These are phyloP conservation scores for Fusarium mundagurra DNA, from an alignment of 2,329 filamentous ascomycete genomes.

Conservation along the genomic window DNA sequence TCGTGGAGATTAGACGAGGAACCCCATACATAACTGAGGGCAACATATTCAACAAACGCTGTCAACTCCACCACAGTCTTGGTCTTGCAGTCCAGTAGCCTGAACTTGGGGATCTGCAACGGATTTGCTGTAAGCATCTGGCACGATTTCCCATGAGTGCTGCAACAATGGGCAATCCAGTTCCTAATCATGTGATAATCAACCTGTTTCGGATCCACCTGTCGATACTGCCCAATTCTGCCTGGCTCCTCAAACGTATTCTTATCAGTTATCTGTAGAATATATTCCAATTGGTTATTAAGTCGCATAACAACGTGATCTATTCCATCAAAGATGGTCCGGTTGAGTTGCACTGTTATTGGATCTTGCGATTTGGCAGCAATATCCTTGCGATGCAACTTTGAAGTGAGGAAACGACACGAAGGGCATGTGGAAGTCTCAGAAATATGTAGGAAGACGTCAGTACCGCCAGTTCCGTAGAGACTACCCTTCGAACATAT, in stretches of 20 bases:
- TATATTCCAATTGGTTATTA: too few species aligned
- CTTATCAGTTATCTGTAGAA: too few species aligned
- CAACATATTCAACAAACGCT: not conserved
- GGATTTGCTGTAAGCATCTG: not conserved
- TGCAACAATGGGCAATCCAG: rapidly evolving
- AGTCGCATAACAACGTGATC: too few species aligned
- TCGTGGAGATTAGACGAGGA: not conserved
- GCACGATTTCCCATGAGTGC: rapidly evolving
- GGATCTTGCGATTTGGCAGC: not conserved
- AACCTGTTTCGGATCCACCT: rapidly evolving
- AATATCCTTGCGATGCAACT: not conserved
- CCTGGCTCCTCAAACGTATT: too few species aligned
- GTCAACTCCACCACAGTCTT: rapidly evolving
- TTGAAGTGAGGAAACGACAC: not conserved
- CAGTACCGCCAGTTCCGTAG: not conserved
- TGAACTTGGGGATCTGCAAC: rapidly evolving
- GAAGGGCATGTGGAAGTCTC: not conserved
- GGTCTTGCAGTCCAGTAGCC: not conserved
- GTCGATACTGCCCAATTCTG: not conserved
- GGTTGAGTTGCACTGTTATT: not conserved
- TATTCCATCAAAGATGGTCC: too few species aligned
- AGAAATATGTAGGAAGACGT: not conserved
- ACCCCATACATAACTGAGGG: not conserved
- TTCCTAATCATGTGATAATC: not conserved
- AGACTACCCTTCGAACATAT: not conserved